Evolutionary conservation across 257 asterid species (phyloP), one percentile per base, ranked within the genome.

Genomic region (Nicotiana otophora): DNA sequence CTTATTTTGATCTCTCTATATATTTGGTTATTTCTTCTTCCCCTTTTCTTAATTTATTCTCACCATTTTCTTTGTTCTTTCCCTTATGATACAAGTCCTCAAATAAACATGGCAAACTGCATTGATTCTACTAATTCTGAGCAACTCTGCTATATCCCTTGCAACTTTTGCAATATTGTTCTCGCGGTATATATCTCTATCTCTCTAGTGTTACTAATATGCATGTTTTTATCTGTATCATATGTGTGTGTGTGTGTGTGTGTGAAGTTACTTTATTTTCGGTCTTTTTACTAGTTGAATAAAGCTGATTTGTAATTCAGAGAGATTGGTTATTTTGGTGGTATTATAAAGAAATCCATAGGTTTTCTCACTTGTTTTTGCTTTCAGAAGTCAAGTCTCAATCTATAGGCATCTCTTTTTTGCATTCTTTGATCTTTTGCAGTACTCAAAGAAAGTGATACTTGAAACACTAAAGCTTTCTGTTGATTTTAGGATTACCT

Each of bases 141-240:
- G 86, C 92, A 94, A 83, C 92, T 94, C 61, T 92, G 96, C 86
- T 94, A 94, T 86, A 94, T 94, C 88, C 97, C 98, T 92, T 92
- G 97, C 92, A 92, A 89, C 91, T 94, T 89, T 89, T 94, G 98
- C 91, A 93, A 84, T 87, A 92, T 92, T 69, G 95, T 94, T 86
- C 98, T 94, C 81, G 98, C 95, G 98, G 98, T 94, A 92, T 39
- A 39, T 39, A 39, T 7, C 48, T 39, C 48, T 39, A 7, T 39
- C 48, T 39, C 48, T 39, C 48, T 39, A 39, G 48, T 39, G 7
- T 33, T 77, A 31, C 3, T 28, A 20, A 36, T 17, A 7, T 36
- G 12, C 19, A 7, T 69, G 7, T 8, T 42, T 31, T 28, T 31
- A 1, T 57, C 1, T 30, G 4, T 58, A 84, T 46, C 20, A 26